These are phyloP conservation scores for Suillus brevipes DNA, from an alignment of 768 basidiomycete genomes.

Conservation along the genomic window DNA sequence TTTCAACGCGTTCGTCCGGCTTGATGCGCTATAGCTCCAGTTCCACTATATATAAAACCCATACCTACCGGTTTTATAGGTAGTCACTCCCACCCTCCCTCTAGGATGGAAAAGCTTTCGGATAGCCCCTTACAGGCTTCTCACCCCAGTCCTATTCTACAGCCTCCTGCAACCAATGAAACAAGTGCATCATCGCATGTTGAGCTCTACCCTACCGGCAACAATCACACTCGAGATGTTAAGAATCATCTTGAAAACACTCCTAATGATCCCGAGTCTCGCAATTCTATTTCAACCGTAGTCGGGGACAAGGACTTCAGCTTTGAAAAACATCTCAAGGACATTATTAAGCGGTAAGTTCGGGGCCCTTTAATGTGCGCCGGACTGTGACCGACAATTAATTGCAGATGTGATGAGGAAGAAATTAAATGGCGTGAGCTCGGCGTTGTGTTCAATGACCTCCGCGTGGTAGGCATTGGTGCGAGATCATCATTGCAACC, in stretches of 20 bases:
- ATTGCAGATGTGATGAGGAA: conserved; percentile 33
- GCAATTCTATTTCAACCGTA: neutral
- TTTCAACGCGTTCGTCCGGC: neutral
- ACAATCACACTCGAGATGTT: too few species aligned
- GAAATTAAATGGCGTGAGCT: conserved; percentile 41
- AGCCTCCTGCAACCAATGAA: too few species aligned
- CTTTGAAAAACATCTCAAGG: conserved; percentile 19
- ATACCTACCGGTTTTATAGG: neutral
- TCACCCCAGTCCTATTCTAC: neutral
- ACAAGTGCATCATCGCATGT: neutral
- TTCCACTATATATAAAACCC: neutral
- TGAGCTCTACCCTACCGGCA: neutral
- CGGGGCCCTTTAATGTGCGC: neutral
- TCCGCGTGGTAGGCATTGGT: conserved; percentile 52
- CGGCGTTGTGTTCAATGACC: conserved; percentile 51
- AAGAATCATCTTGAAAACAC: neutral
- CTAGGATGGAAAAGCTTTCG: neutral
- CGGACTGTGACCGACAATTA: neutral
- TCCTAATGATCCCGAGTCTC: neutral
- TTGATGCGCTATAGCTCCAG: neutral
- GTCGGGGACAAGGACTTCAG: conserved; percentile 6
- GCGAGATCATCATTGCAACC: conserved; percentile 44
- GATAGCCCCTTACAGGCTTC: neutral
- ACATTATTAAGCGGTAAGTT: conserved; percentile 16
- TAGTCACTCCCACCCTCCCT: too few species aligned